Evolutionary conservation across 2,329 filamentous ascomycete genomes (phyloP).

Genomic region (Monascus ruber): DNA sequence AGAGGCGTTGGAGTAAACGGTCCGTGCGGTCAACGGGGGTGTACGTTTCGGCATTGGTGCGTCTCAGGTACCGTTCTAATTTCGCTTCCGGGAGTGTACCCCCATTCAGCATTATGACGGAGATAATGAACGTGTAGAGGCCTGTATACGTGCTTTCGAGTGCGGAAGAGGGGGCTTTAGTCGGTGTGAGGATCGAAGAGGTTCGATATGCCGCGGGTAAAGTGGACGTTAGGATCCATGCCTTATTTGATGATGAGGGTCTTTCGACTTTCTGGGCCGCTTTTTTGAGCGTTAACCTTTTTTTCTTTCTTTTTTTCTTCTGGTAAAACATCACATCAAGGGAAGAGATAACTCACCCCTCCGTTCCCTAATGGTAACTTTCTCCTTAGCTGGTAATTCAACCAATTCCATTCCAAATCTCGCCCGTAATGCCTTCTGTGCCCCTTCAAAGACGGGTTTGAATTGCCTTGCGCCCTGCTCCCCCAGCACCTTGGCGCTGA

Average conservation of each 20-base stretch:
- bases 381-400: constrained; percentile 72
- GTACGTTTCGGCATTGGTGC: constrained; percentile 64
- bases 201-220: constrained; percentile 57
- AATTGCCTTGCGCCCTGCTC: constrained; percentile 57
- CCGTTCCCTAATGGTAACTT: constrained; percentile 66
- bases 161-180: constrained; percentile 51
- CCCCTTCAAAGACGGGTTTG: constrained; percentile 61
- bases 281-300: constrained; percentile 6
- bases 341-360: constrained; percentile 44
- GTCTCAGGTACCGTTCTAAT: constrained; percentile 60
- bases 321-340: background rate
- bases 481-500: constrained; percentile 58
- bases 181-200: constrained; percentile 57
- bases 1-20: constrained; percentile 59
- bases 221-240: constrained; percentile 66
- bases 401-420: constrained; percentile 89
- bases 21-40: constrained; percentile 69
- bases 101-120: constrained; percentile 60
- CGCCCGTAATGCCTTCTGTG: constrained; percentile 58
- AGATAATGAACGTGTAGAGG: constrained; percentile 68
- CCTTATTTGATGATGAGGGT: constrained; percentile 44
- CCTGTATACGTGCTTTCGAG: constrained; percentile 71
- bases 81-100: constrained; percentile 71
- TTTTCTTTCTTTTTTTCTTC: background rate
- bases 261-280: constrained; percentile 40